These are phyloP conservation scores for Fagopyrum tataricum DNA, from an alignment of 148 eudicot genomes.

Conservation along the genomic window DNA sequence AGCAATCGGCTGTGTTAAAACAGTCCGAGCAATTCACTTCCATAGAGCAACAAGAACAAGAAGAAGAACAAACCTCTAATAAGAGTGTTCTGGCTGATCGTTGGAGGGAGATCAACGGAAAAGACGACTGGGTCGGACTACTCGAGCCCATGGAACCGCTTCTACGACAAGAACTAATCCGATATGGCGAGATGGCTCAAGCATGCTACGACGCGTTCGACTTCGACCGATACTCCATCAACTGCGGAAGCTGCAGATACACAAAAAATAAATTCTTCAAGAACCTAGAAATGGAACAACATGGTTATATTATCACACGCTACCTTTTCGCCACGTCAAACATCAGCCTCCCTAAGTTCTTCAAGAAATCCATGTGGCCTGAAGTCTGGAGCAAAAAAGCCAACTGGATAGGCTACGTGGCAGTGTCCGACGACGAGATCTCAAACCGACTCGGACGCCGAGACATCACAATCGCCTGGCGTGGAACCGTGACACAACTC, in stretches of 20 bases:
- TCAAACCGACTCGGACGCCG: constrained; percentile 47
- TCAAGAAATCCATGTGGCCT: constrained; percentile 44
- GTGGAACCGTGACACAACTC: constrained; percentile 61
- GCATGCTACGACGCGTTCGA: constrained; percentile 68
- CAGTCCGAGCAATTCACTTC: not conserved
- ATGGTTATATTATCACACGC: constrained; percentile 45
- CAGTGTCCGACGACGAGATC: constrained; percentile 52
- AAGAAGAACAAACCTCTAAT: not conserved
- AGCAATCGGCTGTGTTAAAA: not conserved
- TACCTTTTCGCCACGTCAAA: constrained; percentile 49
- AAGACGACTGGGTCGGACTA: constrained; percentile 48
- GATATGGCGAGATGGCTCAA: constrained; percentile 70
- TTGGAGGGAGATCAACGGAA: constrained; percentile 41
- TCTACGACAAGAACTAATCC: constrained; percentile 38
- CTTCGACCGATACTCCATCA: constrained; percentile 45
- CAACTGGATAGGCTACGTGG: constrained; percentile 81
- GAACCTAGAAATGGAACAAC: constrained; percentile 24
- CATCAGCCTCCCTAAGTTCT: constrained; percentile 42
- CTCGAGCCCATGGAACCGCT: constrained; percentile 50
- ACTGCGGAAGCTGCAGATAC: constrained; percentile 46
- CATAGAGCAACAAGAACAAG: not conserved
- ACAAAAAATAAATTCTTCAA: constrained; percentile 24
- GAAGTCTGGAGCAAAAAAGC: constrained; percentile 50
- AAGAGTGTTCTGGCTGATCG: not conserved
- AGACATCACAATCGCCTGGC: constrained; percentile 64